Evolutionary conservation across 2,329 filamentous ascomycete genomes (phyloP).

Genomic region (Nigrospora sphaerica): DNA sequence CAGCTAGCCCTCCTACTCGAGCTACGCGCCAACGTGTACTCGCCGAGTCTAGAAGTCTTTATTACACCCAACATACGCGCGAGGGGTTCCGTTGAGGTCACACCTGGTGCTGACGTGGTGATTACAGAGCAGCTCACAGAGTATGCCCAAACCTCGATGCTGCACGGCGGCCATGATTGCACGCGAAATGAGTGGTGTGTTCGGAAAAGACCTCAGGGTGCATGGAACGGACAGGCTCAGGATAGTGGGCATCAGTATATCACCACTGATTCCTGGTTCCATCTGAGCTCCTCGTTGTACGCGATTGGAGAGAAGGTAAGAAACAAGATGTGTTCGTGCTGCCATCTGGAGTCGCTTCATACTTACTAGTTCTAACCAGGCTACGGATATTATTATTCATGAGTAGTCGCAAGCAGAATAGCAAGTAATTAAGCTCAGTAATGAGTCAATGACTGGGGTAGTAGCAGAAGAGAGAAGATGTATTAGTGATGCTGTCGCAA

Average conservation of each 20-base stretch:
- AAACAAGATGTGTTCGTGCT: background rate
- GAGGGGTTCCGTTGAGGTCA: slow-evolving; percentile 3
- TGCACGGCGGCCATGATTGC: slow-evolving; percentile 1
- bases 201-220: background rate
- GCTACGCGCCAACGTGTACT: slow-evolving; percentile 29
- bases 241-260: background rate
- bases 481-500: no score
- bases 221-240: background rate
- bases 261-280: background rate
- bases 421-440: no score
- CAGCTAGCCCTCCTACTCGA: slow-evolving; percentile 37
- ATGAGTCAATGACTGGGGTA: no score
- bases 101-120: slow-evolving; percentile 10
- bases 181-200: background rate
- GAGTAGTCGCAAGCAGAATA: background rate
- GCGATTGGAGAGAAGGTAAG: slow-evolving; percentile 1
- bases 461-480: no score
- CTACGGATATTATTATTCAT: background rate
- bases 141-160: background rate
- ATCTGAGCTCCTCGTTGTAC: background rate
- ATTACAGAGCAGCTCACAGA: background rate
- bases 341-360: background rate
- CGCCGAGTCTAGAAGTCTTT: slow-evolving; percentile 3
- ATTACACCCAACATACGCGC: slow-evolving; percentile 7
- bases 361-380: background rate